phyloP scores from a whole-genome alignment of 306 rosid species.

The Casuarina equisetifolia region DNA sequence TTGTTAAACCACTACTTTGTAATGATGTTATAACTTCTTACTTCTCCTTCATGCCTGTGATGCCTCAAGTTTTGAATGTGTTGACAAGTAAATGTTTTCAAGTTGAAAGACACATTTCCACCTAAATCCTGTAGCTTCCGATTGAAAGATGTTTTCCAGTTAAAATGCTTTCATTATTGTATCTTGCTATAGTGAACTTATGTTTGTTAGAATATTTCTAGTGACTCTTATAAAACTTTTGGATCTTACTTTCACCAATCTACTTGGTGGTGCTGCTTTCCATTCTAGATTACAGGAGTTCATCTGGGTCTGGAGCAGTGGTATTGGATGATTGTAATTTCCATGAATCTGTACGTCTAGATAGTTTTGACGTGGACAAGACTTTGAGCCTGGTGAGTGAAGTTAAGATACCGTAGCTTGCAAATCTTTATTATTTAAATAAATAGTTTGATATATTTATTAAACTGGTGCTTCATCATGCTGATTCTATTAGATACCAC shows the following conservation, averaged over 20 bases:
- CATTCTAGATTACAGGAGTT: slow-evolving; percentile 62
- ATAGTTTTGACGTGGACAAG: slow-evolving; percentile 65
- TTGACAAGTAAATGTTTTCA: slow-evolving; percentile 6
- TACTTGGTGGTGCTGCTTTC: slow-evolving; percentile 26
- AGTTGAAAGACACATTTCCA: slow-evolving; percentile 12
- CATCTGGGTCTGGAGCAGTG: slow-evolving; percentile 67
- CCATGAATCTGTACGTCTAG: slow-evolving; percentile 89
- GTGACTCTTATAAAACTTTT: slow-evolving; percentile 26
- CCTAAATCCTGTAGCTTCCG: slow-evolving; percentile 17
- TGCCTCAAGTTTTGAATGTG: slow-evolving; percentile 16
- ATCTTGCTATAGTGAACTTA: slow-evolving; percentile 7
- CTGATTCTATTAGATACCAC: slow-evolving; percentile 55
- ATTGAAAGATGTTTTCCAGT: slow-evolving; percentile 12
- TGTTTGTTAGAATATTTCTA: slow-evolving; percentile 20
- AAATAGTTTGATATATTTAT: background rate
- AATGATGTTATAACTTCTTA: background rate
- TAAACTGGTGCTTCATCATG: slow-evolving; percentile 24
- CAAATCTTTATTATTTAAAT: background rate
- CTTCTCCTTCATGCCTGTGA: slow-evolving; percentile 15
- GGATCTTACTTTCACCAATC: slow-evolving; percentile 18
- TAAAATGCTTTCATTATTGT: slow-evolving; percentile 10
- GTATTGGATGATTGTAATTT: slow-evolving; percentile 85
- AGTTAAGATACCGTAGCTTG: background rate
- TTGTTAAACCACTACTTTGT: background rate
- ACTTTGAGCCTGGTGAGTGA: slow-evolving; percentile 73